A percentile compares a stretch with the other conserved stretches of the same genome.
Conservation (phyloP, 495 filamentous ascomycete species). For the Geopyxis carbonaria region DNA sequence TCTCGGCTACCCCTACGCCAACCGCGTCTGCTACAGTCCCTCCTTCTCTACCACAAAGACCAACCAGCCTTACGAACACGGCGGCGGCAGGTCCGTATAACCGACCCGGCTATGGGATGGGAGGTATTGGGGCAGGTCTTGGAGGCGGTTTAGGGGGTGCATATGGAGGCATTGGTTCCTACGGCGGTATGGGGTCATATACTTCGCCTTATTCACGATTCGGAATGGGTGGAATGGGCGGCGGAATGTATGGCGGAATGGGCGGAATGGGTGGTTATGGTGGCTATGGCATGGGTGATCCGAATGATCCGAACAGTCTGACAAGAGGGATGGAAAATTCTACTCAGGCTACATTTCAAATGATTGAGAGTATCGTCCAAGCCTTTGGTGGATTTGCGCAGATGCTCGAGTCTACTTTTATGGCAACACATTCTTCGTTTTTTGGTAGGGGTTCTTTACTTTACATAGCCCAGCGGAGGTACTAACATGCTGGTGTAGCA, state of each 20-base stretch:
- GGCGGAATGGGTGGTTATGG: conserved; percentile 41
- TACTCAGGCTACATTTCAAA: conserved; percentile 95
- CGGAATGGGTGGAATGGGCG: conserved; percentile 39
- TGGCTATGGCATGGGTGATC: conserved; percentile 47
- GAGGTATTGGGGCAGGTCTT: conserved; percentile 6
- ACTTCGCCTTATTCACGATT: conserved; percentile 31
- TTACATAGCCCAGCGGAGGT: neutral
- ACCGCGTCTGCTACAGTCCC: conserved; percentile 34
- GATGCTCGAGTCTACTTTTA: conserved; percentile 98
- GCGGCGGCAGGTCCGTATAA: conserved; percentile 41
- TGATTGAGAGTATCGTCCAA: conserved; percentile 97
- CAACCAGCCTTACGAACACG: conserved; percentile 51
- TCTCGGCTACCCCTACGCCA: conserved; percentile 28
- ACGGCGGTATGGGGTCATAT: conserved; percentile 32
- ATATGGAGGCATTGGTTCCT: conserved; percentile 29
- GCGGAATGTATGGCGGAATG: conserved; percentile 47
- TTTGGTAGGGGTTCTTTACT: conserved; percentile 59
- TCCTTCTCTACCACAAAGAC: conserved; percentile 65
- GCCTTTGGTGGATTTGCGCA: conserved; percentile 95
- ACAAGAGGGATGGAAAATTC: conserved; percentile 78
- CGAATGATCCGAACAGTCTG: conserved; percentile 83
- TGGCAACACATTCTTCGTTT: conserved; percentile 98
- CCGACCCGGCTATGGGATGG: conserved; percentile 24
- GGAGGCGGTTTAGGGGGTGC: too few relatives aligned
- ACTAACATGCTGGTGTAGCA: too few relatives aligned